Base-by-base conservation (phyloP, 2,329 filamentous ascomycete species). In the Colletotrichum tropicale region DNA sequence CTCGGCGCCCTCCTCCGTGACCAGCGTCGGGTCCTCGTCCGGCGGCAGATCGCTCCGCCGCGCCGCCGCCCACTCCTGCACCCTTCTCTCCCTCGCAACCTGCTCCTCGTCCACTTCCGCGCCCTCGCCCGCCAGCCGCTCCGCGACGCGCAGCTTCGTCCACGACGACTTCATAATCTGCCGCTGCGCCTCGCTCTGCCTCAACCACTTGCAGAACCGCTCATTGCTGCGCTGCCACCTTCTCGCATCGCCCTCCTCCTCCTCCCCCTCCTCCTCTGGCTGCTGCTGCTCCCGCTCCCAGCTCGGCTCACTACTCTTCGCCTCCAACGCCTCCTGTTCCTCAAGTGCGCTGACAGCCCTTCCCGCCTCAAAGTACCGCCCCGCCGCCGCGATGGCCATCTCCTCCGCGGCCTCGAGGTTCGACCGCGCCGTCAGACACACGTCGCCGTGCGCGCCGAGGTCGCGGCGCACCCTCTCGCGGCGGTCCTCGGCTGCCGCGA, bases 81-180 rank as follows among this genome's bases (percentile, higher is more conserved):
- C 73, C 30, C 73, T 36, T 3, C 67, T 60, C 38, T 38, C 55
- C 56, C 70, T 32, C 2, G 69, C 70, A 13, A 64, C 38, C 56
- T 75, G 61, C 13, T 75, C 73, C 15, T 75, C 73, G 13, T 75
- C 69, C 8, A 21, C 55, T 6, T 75, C 73, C 7, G 66, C 72
- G 3, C 38, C 36, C 58, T 74, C 71, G 1, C 43, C 16, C 6
- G 73, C 73, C 24, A 75, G 15, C 56, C 73, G 55, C 62, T 75
- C 73, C n/a, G 70, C 73, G 2, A 75, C 73, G 34, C 73, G 56
- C n/a, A 75, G 24, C 56, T 73, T 75, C 8, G 73, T 75, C 73
- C 73, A 75, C 70, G 73, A 75, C 16, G 73, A 75, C 70, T 75
- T 75, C 70, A 75, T 72, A 16, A 75, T 75, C 70, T 75, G 73